Percentiles rank a stretch among this genome's conserved stretches.
Conservation (phyloP, 352 stramenopile species). For the Pythium vanterpoolii region DNA sequence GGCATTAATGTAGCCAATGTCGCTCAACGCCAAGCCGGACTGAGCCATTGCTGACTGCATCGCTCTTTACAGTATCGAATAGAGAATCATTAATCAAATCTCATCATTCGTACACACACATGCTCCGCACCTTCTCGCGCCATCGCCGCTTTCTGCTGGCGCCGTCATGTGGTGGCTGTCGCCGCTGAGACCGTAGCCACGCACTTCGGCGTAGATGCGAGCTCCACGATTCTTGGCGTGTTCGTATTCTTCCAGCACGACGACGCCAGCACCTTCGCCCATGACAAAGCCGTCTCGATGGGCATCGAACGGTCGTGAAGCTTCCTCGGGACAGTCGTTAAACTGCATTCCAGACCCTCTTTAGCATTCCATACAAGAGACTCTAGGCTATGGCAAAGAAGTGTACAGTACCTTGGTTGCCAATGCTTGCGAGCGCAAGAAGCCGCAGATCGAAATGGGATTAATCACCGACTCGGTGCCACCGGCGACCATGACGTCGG, state of each 20-base stretch:
- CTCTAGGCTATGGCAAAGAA: neutral
- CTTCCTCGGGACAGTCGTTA: constrained; percentile 89
- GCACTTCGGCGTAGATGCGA: constrained; percentile 93
- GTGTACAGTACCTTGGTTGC: constrained; percentile 87
- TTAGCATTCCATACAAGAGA: neutral
- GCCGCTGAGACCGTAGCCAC: constrained; percentile 93
- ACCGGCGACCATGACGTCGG: constrained; percentile 95
- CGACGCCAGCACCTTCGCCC: constrained; percentile 75
- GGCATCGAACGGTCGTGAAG: constrained; percentile 95
- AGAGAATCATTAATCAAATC: neutral
- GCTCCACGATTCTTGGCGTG: constrained; percentile 91
- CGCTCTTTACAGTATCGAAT: constrained; percentile 36
- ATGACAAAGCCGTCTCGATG: constrained; percentile 97
- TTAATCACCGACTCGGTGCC: constrained; percentile 95
- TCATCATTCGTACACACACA: neutral
- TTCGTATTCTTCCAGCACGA: constrained; percentile 85
- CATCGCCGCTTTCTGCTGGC: constrained; percentile 62
- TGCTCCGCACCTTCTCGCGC: constrained; percentile 38
- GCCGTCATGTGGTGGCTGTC: constrained; percentile 95
- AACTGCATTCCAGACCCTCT: constrained; percentile 49
- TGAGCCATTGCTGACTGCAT: constrained; percentile 91
- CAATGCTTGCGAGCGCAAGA: constrained; percentile 94
- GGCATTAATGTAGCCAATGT: constrained; percentile 97
- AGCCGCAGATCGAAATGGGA: constrained; percentile 92
- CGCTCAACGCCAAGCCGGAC: constrained; percentile 62